Evolutionary conservation across 495 filamentous ascomycete genomes (phyloP), one percentile per base, ranked within the genome.

Genomic region (Lasiosphaeriaceae sp.): DNA sequence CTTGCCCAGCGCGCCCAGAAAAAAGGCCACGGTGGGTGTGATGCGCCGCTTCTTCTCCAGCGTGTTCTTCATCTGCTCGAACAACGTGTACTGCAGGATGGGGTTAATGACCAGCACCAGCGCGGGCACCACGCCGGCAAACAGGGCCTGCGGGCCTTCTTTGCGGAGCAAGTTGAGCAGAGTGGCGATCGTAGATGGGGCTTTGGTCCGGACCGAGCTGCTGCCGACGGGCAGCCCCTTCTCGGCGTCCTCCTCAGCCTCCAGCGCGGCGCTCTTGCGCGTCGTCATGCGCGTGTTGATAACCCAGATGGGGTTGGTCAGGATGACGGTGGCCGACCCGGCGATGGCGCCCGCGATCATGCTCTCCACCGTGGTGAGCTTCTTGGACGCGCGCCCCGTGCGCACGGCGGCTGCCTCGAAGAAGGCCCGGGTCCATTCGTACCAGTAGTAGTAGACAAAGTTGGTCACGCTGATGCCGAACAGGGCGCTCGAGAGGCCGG

Each of bases 391-490:
- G 39, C 92, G 86, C n/a, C 90, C 89, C 45, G 89, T 72, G 62
- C 83, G 84, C 31, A 78, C 63, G 29, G 91, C 90, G 12, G 92
- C 90, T 39, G 83, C 83, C 71, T 96, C 90, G 73, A 97, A 96
- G 63, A 86, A 86, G 44, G 89, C 79, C 21, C 94, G 88, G 52
- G 92, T 93, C 89, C 90, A 97, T 76, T 99, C 94, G 77, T 97
- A 99, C 90, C 94, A 99, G 75, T 99, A 99, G 74, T 99, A 99
- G 75, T 99, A 99, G 21, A 99, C 92, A 63, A 99, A 97, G 74
- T 99, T 99, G 54, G 94, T 99, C 56, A 99, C 86, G 71, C 88
- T 93, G 75, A 97, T 97, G 63, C 95, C 94, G 71, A 99, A 97
- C 4, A 99, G 79, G 9, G 94, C 94, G 21, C 87, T 92, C 63